Evolutionary conservation across 495 filamentous ascomycete species (phyloP), one percentile per base, ranked within the genome.

Genomic region (Podospora anserina): DNA sequence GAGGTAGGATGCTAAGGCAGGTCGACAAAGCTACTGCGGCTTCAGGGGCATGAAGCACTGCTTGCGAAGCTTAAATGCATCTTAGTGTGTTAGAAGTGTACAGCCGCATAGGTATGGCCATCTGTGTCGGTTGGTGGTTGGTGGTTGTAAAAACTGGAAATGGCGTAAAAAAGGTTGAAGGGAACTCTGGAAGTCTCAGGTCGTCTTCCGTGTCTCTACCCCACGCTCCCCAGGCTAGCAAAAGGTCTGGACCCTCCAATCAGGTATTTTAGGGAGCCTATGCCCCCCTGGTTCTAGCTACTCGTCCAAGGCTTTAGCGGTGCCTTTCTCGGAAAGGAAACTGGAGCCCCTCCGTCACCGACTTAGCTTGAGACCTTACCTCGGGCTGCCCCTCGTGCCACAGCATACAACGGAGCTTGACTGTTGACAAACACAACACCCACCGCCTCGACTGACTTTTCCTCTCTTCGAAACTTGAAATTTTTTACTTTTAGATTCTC

Each of bases 361-460:
- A 59, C 62, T 54, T 49, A 49, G 39, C 39, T 49, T 16, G 9
- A 13, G 15, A 1, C 39, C 15, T 49, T 13, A 49, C 59, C 27
- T 60, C 60, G 63, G 63, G 59, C 39, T 49, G 34, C 60, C 66
- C 60, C 60, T 68, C 66, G 60, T 63, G 28, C 18, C 60, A 44
- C 61, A 34, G 39, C 58, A 49, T 49, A 5, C 15, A 49, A 49
- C 39, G 1, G 2, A 13, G 39, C 39, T 49, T 13, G 9, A 49
- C 39, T 49, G 39, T 49, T 49, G 39, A 49, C 39, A 49, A 49
- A 49, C 39, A 49, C 39, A 49, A 16, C 39, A 49, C 6, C 39
- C 39, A 13, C 39, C 39, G 39, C 39, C 39, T 49, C 39, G 39
- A 49, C 39, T 49, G 5, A 49, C 39, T 49, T 49, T 39, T 39